phyloP scores from a whole-genome alignment of 768 basidiomycete species.

The Leucosporidium yakuticum region DNA sequence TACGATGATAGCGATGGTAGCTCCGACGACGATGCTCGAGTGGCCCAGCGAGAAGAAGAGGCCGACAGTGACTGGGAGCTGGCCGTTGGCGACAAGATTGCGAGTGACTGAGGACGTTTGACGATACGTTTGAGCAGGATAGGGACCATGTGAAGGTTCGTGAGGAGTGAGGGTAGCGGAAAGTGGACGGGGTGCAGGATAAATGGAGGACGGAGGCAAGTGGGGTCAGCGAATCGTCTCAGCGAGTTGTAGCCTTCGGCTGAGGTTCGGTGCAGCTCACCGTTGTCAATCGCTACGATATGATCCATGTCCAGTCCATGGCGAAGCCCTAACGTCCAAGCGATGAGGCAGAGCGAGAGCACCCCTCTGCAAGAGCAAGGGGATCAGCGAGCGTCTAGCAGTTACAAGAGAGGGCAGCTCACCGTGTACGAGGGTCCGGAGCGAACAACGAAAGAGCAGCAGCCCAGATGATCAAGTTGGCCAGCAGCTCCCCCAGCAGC shows the following conservation, averaged over 20 bases:
- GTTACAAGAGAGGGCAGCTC: conserved; percentile 42
- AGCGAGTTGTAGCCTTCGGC: not conserved
- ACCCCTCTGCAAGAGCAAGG: conserved; percentile 45
- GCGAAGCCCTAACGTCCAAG: conserved; percentile 79
- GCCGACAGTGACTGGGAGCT: conserved; percentile 77
- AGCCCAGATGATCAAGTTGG: conserved; percentile 66
- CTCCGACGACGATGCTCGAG: conserved; percentile 77
- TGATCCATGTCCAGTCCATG: conserved; percentile 45
- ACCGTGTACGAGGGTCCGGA: too few species aligned
- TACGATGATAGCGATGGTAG: conserved; percentile 42
- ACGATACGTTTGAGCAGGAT: not conserved
- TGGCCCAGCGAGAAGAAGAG: conserved; percentile 86
- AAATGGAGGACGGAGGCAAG: too few species aligned
- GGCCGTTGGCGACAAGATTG: conserved; percentile 64
- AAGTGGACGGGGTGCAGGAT: too few species aligned
- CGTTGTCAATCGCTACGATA: conserved; percentile 72
- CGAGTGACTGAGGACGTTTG: conserved; percentile 42
- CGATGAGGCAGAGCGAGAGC: conserved; percentile 64
- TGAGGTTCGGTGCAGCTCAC: conserved; percentile 37
- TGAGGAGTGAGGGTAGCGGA: too few species aligned
- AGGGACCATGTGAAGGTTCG: too few species aligned
- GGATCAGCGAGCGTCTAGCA: conserved; percentile 42
- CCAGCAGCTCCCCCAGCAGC: conserved; percentile 53
- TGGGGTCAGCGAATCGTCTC: too few species aligned
- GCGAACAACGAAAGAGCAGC: conserved; percentile 59